Percentiles rank a stretch among this genome's conserved stretches.
Evolutionary conservation across 208 protist genomes (phyloP).

Genomic region (Wallacemonas sp.): DNA sequence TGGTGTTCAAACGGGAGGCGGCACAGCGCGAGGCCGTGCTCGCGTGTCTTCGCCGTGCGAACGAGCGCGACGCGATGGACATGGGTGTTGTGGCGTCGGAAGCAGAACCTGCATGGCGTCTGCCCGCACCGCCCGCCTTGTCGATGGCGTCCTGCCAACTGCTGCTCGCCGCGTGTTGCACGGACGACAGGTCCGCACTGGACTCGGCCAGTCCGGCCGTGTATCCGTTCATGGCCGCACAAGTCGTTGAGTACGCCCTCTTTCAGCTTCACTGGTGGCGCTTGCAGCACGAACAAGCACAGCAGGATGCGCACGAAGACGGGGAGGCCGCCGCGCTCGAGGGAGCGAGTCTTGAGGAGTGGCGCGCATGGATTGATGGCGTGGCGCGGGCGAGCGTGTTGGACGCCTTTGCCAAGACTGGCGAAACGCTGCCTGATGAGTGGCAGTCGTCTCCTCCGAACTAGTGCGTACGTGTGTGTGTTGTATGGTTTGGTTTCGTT

Average conservation of each 20-base stretch:
- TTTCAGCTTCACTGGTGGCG: constrained; percentile 25
- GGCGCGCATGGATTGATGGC: not conserved
- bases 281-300: not conserved
- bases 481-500: too few species aligned
- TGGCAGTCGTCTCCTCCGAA: too few species aligned
- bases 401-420: constrained; percentile 27
- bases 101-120: not conserved
- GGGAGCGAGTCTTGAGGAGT: not conserved
- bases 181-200: not conserved
- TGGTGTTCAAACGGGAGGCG: constrained; percentile 32
- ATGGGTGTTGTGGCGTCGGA: too few species aligned
- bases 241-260: constrained; percentile 42
- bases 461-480: too few species aligned
- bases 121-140: constrained; percentile 26
- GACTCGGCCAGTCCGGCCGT: not conserved
- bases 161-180: constrained; percentile 27
- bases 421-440: constrained; percentile 25
- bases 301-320: not conserved
- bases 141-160: constrained; percentile 31
- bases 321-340: not conserved
- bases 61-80: too few species aligned
- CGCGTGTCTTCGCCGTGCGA: constrained; percentile 1
- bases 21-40: constrained; percentile 20
- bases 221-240: constrained; percentile 21
- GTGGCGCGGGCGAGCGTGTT: constrained; percentile 20